Conservation (phyloP, 2,329 filamentous ascomycete species). For the Scolecobasidium constrictum region DNA sequence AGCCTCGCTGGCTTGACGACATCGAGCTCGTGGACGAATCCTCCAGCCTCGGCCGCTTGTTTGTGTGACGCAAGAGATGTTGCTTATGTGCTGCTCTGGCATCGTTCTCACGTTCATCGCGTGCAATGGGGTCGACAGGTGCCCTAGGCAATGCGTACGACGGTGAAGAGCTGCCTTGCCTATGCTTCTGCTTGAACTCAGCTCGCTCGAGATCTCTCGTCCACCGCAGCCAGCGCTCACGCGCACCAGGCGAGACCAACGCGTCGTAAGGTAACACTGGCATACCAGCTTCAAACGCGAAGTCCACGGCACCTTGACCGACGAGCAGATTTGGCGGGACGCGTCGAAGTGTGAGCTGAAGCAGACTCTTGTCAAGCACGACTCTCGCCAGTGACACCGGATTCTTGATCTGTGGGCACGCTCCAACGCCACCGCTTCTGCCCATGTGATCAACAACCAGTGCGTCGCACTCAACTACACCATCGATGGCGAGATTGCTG, state of each 20-base stretch:
- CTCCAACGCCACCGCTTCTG: slow-evolving; percentile 85
- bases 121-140: background rate
- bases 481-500: slow-evolving; percentile 86
- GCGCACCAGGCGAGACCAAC: slow-evolving; percentile 69
- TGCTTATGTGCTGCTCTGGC: slow-evolving; percentile 4
- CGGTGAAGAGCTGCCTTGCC: slow-evolving; percentile 14
- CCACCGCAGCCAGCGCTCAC: slow-evolving; percentile 74
- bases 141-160: background rate
- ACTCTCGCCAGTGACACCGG: slow-evolving; percentile 79
- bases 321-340: slow-evolving; percentile 90
- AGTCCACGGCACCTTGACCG: slow-evolving; percentile 74
- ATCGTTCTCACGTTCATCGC: background rate
- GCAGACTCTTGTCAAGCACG: slow-evolving; percentile 66
- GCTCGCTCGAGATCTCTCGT: slow-evolving; percentile 54
- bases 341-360: slow-evolving; percentile 69
- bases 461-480: slow-evolving; percentile 87
- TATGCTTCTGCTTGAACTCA: slow-evolving; percentile 28
- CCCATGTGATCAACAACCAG: slow-evolving; percentile 86
- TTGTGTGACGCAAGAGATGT: background rate
- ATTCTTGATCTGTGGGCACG: slow-evolving; percentile 82
- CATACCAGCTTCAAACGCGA: slow-evolving; percentile 71
- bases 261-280: slow-evolving; percentile 60
- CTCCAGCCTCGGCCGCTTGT: background rate
- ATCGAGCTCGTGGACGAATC: background rate
- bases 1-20: background rate